Base-by-base conservation (phyloP, 1,139 yeast species). In the Lodderomyces margitis region DNA sequence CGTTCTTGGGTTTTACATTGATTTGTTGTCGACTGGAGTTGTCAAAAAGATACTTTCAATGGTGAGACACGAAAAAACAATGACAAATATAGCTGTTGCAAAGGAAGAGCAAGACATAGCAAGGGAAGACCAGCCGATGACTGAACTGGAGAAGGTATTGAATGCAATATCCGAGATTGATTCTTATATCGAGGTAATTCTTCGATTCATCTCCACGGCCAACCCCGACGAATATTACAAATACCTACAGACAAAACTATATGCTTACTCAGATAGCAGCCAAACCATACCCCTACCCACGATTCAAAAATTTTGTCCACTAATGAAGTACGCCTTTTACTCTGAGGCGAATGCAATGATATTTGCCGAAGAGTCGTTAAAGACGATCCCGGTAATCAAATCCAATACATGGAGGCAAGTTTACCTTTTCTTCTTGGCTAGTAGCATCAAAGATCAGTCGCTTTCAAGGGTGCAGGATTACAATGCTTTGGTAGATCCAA, bases 391-490 rank as follows among this genome's bases (percentile, higher is more conserved):
- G 3, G 55, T 62, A 21, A 65, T 79, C 21, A 73, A 68, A 47
- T 74, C 77, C 43, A 68, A 67, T 15, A 64, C 79, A 5, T 85
- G 87, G 73, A 75, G 72, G 46, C 77, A 75, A 51, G 62, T 78
- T 11, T 57, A 80, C 3, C 62, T 80, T 27, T 68, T 73, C 16
- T 82, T 77, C 50, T 67, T 76, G 44, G 61, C 81, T 20, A 19
- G 24, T n/a, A 68, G 68, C 40, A 57, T 82, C 9, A 68, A 72
- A 49, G 70, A 72, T 46, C 86, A 87, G 78, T 64, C 77, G 15
- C 64, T 74, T 40, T 68, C 82, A n/a, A 66, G 83, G 50, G 80
- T 87, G 0, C 57, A 59, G 11, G 84, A 80, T 50, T 74, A 69
- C 53, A 41, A 64, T 39, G 43, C 53, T 38, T 57, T 68, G 15